phyloP scores from a whole-genome alignment of 1,284 basidiomycete genomes.

The Anthracocystis setariae region DNA sequence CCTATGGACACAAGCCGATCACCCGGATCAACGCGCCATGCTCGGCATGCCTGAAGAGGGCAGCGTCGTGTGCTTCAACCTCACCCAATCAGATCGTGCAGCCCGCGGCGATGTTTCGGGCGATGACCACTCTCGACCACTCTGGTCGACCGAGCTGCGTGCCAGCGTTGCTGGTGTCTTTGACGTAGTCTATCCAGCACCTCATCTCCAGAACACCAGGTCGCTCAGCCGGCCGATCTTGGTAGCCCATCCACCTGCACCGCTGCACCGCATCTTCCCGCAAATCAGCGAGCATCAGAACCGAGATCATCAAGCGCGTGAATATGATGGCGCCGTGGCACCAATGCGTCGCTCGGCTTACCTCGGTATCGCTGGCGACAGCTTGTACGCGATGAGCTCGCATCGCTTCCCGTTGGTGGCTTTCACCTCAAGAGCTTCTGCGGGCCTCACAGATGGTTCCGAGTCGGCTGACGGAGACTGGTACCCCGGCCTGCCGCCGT shows the following conservation, averaged over 20 bases:
- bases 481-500: slow-evolving; percentile 26
- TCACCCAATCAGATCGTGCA: slow-evolving; percentile 25
- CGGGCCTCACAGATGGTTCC: slow-evolving; percentile 27
- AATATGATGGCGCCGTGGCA: not conserved
- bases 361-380: slow-evolving; percentile 58
- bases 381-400: slow-evolving; percentile 60
- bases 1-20: slow-evolving; percentile 53
- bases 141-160: slow-evolving; percentile 52
- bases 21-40: slow-evolving; percentile 53
- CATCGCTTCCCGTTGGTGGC: slow-evolving; percentile 55
- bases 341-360: slow-evolving; percentile 44
- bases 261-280: slow-evolving; percentile 45
- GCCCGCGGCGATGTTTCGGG: not conserved
- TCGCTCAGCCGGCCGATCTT: slow-evolving; percentile 50
- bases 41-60: slow-evolving; percentile 62
- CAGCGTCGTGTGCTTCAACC: slow-evolving; percentile 61
- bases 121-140: slow-evolving; percentile 17
- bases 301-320: not conserved
- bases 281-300: slow-evolving; percentile 36
- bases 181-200: slow-evolving; percentile 56
- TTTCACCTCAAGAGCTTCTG: slow-evolving; percentile 41
- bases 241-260: slow-evolving; percentile 50
- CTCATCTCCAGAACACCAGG: slow-evolving; percentile 47
- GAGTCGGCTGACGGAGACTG: slow-evolving; percentile 9
- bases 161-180: slow-evolving; percentile 57